A percentile compares a stretch with the other conserved stretches of the same genome.
Conservation (phyloP, 2,329 filamentous ascomycete genomes). For the Fusarium euwallaceae region DNA sequence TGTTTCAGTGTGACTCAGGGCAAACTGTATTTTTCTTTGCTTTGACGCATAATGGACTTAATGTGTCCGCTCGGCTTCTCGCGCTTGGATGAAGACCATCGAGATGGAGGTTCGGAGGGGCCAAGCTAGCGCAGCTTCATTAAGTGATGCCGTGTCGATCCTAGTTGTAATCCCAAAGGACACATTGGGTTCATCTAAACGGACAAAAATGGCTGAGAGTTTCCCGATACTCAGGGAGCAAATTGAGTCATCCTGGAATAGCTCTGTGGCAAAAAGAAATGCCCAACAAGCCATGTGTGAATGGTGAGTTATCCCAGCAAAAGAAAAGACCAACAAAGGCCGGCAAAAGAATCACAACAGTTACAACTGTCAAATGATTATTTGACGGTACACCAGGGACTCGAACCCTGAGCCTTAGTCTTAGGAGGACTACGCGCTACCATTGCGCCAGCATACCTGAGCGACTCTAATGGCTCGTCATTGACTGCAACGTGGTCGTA, state of each 20-base stretch:
- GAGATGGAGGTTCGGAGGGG: background rate
- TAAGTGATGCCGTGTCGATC: background rate
- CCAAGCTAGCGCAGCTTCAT: background rate
- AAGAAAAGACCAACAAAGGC: accelerated
- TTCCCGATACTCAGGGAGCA: background rate
- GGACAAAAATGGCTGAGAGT: background rate
- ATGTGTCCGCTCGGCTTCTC: background rate
- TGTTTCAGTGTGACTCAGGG: background rate
- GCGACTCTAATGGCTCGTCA: background rate
- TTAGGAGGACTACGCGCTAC: slow-evolving; percentile 58
- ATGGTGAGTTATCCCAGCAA: background rate
- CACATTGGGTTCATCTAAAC: background rate
- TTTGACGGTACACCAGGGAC: slow-evolving; percentile 53
- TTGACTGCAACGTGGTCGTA: background rate
- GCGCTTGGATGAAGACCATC: too few species aligned
- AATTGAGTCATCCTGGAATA: background rate
- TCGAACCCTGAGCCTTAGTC: slow-evolving; percentile 58
- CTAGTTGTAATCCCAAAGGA: background rate
- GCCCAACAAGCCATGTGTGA: too few species aligned
- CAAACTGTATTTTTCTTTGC: background rate
- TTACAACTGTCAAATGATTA: background rate
- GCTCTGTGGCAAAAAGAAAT: background rate
- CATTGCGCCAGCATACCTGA: slow-evolving; percentile 53
- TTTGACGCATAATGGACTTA: background rate
- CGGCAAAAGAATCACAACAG: background rate